These are phyloP conservation scores for Leptographium procerum DNA, from an alignment of 2,329 filamentous ascomycete species.

Conservation along the genomic window DNA sequence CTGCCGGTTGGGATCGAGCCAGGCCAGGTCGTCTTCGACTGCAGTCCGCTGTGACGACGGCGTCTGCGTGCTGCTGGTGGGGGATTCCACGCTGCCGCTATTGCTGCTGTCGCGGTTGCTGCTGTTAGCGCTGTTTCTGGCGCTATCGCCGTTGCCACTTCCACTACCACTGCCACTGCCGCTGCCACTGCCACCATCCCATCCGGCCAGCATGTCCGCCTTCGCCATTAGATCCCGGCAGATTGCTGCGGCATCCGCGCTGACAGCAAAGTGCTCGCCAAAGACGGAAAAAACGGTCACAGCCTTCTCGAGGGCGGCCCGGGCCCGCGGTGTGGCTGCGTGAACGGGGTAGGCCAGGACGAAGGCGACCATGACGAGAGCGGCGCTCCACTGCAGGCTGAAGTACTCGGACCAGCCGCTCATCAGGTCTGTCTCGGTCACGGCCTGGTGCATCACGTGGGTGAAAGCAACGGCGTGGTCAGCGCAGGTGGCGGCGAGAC, in stretches of 20 bases:
- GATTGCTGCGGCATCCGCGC: constrained; percentile 25
- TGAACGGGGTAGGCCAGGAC: constrained; percentile 20
- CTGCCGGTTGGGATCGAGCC: constrained; percentile 13
- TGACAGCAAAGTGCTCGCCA: constrained; percentile 27
- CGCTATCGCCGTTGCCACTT: background rate
- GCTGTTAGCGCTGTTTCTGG: background rate
- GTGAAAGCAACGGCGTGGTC: constrained; percentile 20
- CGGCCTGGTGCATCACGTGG: constrained; percentile 19
- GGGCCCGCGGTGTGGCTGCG: constrained; percentile 12
- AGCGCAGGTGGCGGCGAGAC: constrained; percentile 10
- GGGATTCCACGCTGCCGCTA: no score
- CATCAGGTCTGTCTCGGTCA: constrained; percentile 16
- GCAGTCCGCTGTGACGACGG: background rate
- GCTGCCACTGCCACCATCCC: background rate
- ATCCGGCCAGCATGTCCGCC: constrained; percentile 12
- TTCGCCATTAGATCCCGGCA: constrained; percentile 18
- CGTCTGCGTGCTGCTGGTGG: background rate
- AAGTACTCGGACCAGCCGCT: constrained; percentile 20
- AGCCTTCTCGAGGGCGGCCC: constrained; percentile 23
- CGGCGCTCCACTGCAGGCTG: constrained; percentile 19
- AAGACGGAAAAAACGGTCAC: constrained; percentile 24
- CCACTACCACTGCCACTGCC: background rate
- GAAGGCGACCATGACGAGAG: constrained; percentile 23
- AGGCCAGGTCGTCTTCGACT: constrained; percentile 10
- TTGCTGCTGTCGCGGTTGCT: no score